Conservation (phyloP, 2,329 filamentous ascomycete genomes). For the Claviceps sp. region DNA sequence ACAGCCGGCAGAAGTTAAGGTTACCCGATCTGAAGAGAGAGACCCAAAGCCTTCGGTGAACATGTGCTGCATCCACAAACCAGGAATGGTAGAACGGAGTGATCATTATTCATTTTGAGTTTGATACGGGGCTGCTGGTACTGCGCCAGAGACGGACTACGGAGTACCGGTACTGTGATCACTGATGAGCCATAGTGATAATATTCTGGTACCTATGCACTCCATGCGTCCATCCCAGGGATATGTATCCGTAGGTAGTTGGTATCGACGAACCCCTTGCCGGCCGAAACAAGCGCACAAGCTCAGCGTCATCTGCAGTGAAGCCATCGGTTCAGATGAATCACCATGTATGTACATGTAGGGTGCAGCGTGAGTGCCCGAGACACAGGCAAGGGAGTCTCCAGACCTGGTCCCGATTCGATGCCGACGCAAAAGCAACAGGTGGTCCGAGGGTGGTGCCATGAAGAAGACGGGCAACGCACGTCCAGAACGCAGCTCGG, state of each 20-base stretch:
- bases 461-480: neutral
- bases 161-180: neutral
- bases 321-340: neutral
- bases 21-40: neutral
- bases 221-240: too few relatives aligned
- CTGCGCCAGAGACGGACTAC: neutral
- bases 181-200: too few relatives aligned
- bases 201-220: too few relatives aligned
- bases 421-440: conserved; percentile 3
- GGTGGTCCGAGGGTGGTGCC: neutral
- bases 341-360: neutral
- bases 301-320: neutral
- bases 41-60: neutral
- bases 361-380: conserved; percentile 1
- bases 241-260: too few relatives aligned
- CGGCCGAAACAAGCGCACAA: neutral
- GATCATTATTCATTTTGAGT: neutral
- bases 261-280: neutral
- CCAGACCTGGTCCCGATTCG: neutral
- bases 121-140: neutral
- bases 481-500: neutral
- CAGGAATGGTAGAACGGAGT: neutral
- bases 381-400: conserved; percentile 4
- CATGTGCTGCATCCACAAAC: neutral
- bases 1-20: neutral